Evolutionary conservation across 345 rosid species (phyloP).

Genomic region (Durio zibethinus): DNA sequence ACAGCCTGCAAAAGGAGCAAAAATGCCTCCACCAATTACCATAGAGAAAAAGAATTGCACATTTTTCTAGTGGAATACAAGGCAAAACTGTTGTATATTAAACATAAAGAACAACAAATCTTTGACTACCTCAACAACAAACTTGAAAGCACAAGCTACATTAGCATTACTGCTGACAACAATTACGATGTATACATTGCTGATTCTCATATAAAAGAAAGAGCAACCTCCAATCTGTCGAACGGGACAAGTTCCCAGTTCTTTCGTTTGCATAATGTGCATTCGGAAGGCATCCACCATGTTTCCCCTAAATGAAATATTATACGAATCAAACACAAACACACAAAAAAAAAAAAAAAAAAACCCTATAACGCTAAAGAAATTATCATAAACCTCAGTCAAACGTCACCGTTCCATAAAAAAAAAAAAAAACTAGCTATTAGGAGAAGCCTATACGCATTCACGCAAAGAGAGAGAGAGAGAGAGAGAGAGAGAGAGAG

Average conservation of each 20-base stretch:
- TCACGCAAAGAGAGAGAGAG: neutral
- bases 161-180: constrained; percentile 99
- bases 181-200: constrained; percentile 96
- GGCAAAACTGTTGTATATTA: neutral
- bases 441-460: neutral
- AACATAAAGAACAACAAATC: neutral
- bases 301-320: constrained; percentile 57
- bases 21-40: neutral
- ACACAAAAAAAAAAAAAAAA: neutral
- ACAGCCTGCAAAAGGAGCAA: constrained; percentile 62
- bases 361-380: neutral
- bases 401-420: neutral
- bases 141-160: constrained; percentile 98
- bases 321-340: neutral
- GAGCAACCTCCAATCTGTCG: constrained; percentile 99
- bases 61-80: neutral
- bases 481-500: neutral
- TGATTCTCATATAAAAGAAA: constrained; percentile 91
- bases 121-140: constrained; percentile 80
- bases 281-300: constrained; percentile 99
- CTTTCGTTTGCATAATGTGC: constrained; percentile 99
- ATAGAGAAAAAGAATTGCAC: neutral
- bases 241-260: constrained; percentile 92
- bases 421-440: neutral
- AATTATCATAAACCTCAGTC: neutral